Evolutionary conservation across 495 filamentous ascomycete genomes (phyloP), one percentile per base, ranked within the genome.

Genomic region (Xylaria palmicola): DNA sequence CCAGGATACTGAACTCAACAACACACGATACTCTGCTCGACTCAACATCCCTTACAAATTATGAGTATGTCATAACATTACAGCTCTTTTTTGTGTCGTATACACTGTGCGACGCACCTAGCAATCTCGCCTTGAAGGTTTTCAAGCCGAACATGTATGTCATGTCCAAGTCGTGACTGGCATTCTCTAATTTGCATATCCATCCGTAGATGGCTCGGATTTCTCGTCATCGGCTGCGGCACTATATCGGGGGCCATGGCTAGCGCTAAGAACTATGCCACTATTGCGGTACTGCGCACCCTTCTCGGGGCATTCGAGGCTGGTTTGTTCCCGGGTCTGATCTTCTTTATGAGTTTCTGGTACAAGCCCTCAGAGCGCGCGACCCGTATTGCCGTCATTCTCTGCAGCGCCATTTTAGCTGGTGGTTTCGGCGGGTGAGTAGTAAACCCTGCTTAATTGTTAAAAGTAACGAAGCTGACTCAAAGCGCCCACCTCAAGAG

Each of bases 61-160:
- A 50, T 4, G 60, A 54, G 29, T 68, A 68, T 36, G 48, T 63
- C 17, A n/a, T 68, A 4, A 51, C 63, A 43, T 88, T 90, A 5
- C 87, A 90, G 43, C 91, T 93, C 73, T 92, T 91, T 74, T 87
- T 85, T 17, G 84, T 89, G 0, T 88, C 89, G 0, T 68, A 68
- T 30, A 56, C 63, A 6, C 12, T 68, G 0, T 68, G 65, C 26
- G 66, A 68, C 24, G 60, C 65, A 5, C 66, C 66, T 2, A 63
- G 59, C 0, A 68, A 68, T 30, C 65, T 56, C 51, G 44, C 65
- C 8, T 65, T 68, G 60, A 68, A 68, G 49, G 59, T 63, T 27
- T 63, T 65, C 26, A 57, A 65, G 39, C 39, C 39, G n/a, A 43
- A 43, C n/a, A 43, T 17, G 39, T 17, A 43, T 4, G 39, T 43